These are phyloP conservation scores for Cercophora samala DNA, from an alignment of 495 filamentous ascomycete species.

Conservation along the genomic window DNA sequence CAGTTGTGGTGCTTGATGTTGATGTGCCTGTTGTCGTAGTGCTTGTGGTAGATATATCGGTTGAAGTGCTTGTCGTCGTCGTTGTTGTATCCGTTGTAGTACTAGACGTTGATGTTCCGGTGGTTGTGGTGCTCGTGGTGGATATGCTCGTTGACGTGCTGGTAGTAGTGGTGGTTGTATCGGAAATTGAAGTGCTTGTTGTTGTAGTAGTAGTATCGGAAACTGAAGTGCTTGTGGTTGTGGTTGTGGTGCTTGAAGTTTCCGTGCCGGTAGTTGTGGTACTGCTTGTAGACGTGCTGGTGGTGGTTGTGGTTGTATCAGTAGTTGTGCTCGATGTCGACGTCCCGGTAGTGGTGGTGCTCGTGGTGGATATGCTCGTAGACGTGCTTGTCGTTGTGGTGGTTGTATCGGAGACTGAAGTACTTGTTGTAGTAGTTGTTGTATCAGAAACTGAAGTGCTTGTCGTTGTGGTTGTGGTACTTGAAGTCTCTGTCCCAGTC, in stretches of 20 bases:
- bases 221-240: neutral
- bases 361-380: neutral
- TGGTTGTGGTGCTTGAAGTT: neutral
- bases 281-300: too few species aligned
- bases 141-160: slow-evolving; percentile 6
- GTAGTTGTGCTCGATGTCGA: neutral
- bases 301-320: neutral
- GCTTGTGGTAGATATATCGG: too few species aligned
- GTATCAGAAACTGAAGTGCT: too few species aligned
- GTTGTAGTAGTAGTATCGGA: neutral
- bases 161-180: too few species aligned
- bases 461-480: neutral
- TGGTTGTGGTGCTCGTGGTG: slow-evolving; percentile 4
- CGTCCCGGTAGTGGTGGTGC: neutral
- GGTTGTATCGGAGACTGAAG: too few species aligned
- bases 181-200: too few species aligned
- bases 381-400: too few species aligned
- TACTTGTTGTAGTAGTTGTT: too few species aligned
- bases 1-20: too few species aligned
- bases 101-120: neutral
- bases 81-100: neutral
- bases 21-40: neutral
- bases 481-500: neutral
- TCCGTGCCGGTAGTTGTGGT: too few species aligned
- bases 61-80: neutral